A percentile compares a stretch with the other conserved stretches of the same genome.
These are phyloP conservation scores for Gonium pectorale DNA, from an alignment of 139 green algal genomes.

Conservation along the genomic window DNA sequence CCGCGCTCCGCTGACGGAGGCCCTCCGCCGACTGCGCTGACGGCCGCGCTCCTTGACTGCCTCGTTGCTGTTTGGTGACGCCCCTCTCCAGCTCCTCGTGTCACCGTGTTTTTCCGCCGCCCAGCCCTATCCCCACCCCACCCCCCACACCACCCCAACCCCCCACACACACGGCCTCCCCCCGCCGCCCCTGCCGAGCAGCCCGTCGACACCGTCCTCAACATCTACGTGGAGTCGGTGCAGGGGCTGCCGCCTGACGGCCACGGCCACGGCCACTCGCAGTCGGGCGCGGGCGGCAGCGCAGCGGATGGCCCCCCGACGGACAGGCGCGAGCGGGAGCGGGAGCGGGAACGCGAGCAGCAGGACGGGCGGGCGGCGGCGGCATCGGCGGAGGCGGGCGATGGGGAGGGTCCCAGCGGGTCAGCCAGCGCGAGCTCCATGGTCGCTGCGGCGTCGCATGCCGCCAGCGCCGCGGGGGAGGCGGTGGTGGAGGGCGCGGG, in stretches of 20 bases:
- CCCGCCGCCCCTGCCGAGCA: constrained; percentile 13
- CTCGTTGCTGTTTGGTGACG: no score
- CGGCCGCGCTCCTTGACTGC: no score
- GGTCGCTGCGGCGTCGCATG: neutral
- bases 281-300: no score
- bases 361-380: neutral
- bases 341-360: neutral
- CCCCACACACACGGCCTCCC: neutral
- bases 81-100: no score
- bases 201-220: constrained; percentile 60
- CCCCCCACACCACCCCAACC: no score
- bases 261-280: neutral
- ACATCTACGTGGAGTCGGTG: constrained; percentile 58
- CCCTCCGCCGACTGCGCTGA: no score
- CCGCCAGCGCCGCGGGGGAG: neutral
- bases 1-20: no score
- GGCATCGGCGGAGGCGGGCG: neutral
- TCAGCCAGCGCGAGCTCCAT: neutral
- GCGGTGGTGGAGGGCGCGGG: constrained; percentile 23
- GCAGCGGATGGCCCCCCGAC: no score
- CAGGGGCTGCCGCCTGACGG: constrained; percentile 9
- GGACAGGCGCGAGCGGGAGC: neutral
- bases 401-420: neutral
- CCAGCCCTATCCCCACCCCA: no score
- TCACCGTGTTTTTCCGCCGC: no score